These are phyloP conservation scores for Asterochloris erici DNA, from an alignment of 139 green algal species.

Conservation along the genomic window DNA sequence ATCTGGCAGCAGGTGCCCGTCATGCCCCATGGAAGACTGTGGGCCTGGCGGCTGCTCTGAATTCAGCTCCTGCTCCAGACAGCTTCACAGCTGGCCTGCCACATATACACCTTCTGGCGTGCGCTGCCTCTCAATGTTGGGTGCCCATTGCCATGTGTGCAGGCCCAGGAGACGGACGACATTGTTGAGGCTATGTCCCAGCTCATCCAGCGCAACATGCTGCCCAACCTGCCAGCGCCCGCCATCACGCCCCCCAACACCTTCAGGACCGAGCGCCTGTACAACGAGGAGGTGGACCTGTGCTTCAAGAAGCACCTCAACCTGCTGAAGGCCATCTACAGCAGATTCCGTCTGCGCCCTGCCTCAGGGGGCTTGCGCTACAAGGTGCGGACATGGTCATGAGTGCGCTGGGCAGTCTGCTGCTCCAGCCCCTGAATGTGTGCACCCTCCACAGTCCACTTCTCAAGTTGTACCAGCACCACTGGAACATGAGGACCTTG, in stretches of 20 bases:
- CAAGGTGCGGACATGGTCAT: slow-evolving; percentile 35
- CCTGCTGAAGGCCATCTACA: slow-evolving; percentile 67
- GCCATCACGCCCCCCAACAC: slow-evolving; percentile 44
- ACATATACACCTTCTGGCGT: no score
- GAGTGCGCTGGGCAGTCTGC: not conserved
- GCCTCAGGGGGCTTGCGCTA: slow-evolving; percentile 56
- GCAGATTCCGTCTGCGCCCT: slow-evolving; percentile 57
- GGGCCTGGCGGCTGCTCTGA: no score
- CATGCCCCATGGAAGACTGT: no score
- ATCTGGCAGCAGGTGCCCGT: no score
- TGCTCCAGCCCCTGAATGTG: no score
- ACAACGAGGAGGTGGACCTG: slow-evolving; percentile 62
- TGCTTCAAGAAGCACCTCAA: slow-evolving; percentile 32
- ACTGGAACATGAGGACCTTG: not conserved
- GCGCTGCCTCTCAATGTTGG: not conserved
- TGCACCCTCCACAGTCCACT: not conserved
- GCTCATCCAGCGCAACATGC: slow-evolving; percentile 62
- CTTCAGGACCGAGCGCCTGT: slow-evolving; percentile 62
- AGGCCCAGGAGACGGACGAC: slow-evolving; percentile 53
- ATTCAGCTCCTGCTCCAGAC: no score
- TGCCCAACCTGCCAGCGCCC: slow-evolving; percentile 34
- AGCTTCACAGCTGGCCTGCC: no score
- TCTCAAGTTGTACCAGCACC: not conserved
- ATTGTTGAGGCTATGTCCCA: slow-evolving; percentile 50
- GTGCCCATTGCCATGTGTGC: not conserved